A percentile compares a stretch with the other conserved stretches of the same genome.
Conservation (phyloP, 106 monocot species). For the Phalaenopsis equestris region DNA sequence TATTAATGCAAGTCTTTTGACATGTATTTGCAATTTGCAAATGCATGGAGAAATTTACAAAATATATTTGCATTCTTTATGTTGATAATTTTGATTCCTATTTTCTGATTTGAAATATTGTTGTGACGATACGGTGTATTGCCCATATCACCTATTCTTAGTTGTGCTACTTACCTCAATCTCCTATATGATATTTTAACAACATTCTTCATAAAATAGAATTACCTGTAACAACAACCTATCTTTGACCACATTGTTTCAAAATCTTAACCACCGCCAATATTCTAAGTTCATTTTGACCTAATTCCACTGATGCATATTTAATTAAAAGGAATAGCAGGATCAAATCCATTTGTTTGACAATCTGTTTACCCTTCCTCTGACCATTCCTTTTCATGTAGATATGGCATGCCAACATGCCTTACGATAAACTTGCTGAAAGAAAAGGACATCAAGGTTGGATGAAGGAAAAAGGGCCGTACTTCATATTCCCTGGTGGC, state of each 20-base stretch:
- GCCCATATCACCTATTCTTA: no score
- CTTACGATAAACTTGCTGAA: slow-evolving; percentile 84
- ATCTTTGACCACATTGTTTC: neutral
- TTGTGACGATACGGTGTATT: neutral
- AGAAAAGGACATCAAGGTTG: slow-evolving; percentile 98
- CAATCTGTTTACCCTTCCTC: neutral
- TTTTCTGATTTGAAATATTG: neutral
- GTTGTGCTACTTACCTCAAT: neutral
- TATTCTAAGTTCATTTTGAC: neutral
- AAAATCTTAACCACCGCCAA: neutral
- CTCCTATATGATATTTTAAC: neutral
- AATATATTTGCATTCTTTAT: neutral
- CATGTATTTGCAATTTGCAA: neutral
- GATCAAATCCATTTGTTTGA: neutral
- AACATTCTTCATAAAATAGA: neutral
- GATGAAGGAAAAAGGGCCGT: slow-evolving; percentile 83
- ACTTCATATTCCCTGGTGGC: slow-evolving; percentile 91
- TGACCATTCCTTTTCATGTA: neutral
- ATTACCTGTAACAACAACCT: neutral
- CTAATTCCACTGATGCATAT: neutral
- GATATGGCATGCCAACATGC: slow-evolving; percentile 99
- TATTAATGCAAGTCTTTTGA: no score
- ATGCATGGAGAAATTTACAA: neutral
- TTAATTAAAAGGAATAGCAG: neutral
- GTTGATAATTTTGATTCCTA: neutral